phyloP scores from a whole-genome alignment of 352 stramenopile species.

The Phytopythium vexans region DNA sequence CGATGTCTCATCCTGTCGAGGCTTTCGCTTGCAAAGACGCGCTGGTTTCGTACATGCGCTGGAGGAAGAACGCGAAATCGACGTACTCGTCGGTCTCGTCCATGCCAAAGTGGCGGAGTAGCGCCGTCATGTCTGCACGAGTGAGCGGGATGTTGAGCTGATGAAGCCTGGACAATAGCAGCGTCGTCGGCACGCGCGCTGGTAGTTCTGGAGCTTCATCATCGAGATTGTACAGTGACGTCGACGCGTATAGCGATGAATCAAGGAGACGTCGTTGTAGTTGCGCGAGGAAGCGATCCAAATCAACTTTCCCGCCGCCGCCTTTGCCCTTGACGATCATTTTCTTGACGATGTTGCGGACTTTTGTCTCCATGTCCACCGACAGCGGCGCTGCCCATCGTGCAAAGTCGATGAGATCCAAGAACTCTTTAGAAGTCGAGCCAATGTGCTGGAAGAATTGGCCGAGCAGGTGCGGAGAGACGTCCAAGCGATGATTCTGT shows the following conservation, averaged over 20 bases:
- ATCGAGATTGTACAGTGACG: background rate
- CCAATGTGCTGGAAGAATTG: conserved; percentile 60
- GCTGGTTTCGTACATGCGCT: conserved; percentile 36
- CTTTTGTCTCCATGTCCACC: conserved; percentile 26
- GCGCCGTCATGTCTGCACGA: conserved; percentile 25
- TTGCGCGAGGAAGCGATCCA: conserved; percentile 46
- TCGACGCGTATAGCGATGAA: conserved; percentile 11
- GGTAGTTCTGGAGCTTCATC: conserved; percentile 2
- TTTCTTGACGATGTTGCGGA: conserved; percentile 23
- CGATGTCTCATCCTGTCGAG: background rate
- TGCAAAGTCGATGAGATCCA: conserved; percentile 41
- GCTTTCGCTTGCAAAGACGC: background rate
- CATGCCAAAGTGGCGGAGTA: conserved; percentile 57
- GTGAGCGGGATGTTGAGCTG: conserved; percentile 41
- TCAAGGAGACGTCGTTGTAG: conserved; percentile 28
- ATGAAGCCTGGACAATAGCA: conserved; percentile 39
- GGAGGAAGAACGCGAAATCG: conserved; percentile 38
- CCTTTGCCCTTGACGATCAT: conserved; percentile 48
- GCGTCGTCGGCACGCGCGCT: conserved; percentile 11
- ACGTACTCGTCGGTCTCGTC: conserved; percentile 29
- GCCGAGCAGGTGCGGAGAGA: conserved; percentile 36
- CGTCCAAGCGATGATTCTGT: conserved; percentile 21
- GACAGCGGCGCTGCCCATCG: conserved; percentile 37
- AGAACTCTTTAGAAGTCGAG: conserved; percentile 31
- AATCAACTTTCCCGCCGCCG: conserved; percentile 37